Conservation (phyloP, 768 basidiomycete species). For the Boletus subparvulus region DNA sequence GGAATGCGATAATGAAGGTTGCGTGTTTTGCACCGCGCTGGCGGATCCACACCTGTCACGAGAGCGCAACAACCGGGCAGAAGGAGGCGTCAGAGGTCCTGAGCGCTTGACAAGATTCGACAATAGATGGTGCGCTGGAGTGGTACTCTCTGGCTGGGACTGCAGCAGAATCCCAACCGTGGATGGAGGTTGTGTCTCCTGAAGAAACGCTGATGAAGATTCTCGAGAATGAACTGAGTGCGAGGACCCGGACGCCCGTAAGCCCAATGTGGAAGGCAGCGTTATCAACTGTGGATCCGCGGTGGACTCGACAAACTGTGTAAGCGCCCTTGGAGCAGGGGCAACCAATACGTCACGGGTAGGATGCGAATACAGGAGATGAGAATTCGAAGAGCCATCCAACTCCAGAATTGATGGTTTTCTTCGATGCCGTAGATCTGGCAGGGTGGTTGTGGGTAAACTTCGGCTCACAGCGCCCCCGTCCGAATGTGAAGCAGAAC, state of each 20-base stretch:
- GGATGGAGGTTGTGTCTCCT: background rate
- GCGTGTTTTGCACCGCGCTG: slow-evolving; percentile 26
- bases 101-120: slow-evolving; percentile 51
- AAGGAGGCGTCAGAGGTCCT: slow-evolving; percentile 27
- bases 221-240: slow-evolving; percentile 20
- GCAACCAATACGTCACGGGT: slow-evolving; percentile 57
- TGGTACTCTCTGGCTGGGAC: slow-evolving; percentile 41
- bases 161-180: slow-evolving; percentile 33
- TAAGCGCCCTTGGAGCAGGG: slow-evolving; percentile 71
- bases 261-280: slow-evolving; percentile 70
- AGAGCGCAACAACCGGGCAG: slow-evolving; percentile 33
- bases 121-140: slow-evolving; percentile 62
- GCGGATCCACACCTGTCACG: slow-evolving; percentile 35
- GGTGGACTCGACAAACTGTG: slow-evolving; percentile 65
- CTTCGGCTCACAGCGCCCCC: slow-evolving; percentile 42
- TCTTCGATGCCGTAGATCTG: slow-evolving; percentile 36
- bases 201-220: background rate
- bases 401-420: slow-evolving; percentile 48
- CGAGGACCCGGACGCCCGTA: slow-evolving; percentile 42
- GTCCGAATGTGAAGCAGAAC: slow-evolving; percentile 3
- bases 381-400: slow-evolving; percentile 29
- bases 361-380: slow-evolving; percentile 52
- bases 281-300: slow-evolving; percentile 52
- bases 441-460: slow-evolving; percentile 41
- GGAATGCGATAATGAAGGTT: slow-evolving; percentile 13